Base-by-base conservation (phyloP, 202 grass and related monocot genomes). In the Bolboschoenoplectus hybrid region DNA sequence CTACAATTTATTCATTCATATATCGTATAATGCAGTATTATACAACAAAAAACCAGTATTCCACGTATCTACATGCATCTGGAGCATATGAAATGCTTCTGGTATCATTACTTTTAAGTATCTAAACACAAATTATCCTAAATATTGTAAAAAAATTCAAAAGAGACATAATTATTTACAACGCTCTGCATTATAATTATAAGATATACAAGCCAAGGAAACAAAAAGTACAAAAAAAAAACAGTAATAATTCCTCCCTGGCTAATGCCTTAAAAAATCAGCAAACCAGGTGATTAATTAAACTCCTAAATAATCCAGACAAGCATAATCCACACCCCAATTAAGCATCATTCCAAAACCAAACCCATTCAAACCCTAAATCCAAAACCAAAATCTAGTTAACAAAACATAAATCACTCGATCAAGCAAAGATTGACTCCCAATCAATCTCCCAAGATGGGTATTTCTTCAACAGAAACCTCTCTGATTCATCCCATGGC, bases 391-490 rank as follows among this genome's bases (percentile, higher is more conserved):
- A 86, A 89, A 65, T 17, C 87, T 49, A 67, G 74, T 87, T 82
- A 88, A 58, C 74, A 67, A 63, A 80, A 81, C 66, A 7, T 16
- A 79, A 74, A 39, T 72, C 56, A 36, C 9, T 80, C 17, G 34
- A 39, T 92, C 66, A 95, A 40, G 88, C 74, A 74, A 98, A 92
- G 53, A 98, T 96, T 0, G 91, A 83, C 52, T 98, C 96, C 96
- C 96, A 98, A 17, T 98, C 96, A 82, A 98, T 98, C 86, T 98
- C 96, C 86, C 91, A 90, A 10, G 96, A 98, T 0, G 96, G 96
- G 72, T 98, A 98, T 74, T 98, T 98, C 58, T 62, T 62, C 79
- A 98, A 86, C 49, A 86, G 20, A 82, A 93, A 91, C 85, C 87
- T 91, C 64, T 94, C 90, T 7, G 91, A 86, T 81, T 98, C 96